Base-by-base conservation (phyloP, 2,329 filamentous ascomycete species). In the Claviceps sp. region DNA sequence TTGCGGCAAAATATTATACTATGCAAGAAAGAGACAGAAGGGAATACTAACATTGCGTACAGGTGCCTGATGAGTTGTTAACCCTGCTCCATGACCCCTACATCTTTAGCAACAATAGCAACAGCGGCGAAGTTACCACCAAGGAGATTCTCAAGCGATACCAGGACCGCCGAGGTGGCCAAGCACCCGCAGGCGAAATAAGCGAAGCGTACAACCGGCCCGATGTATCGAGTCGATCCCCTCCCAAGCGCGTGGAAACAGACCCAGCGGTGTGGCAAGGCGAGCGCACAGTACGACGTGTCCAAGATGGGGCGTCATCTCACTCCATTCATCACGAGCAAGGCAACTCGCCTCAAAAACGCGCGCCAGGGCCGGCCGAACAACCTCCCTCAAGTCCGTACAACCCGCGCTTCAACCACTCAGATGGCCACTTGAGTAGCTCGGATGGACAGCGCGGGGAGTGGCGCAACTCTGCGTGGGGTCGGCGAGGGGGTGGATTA, bases 91-190 rank as follows among this genome's bases (percentile, higher is more conserved):
- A 84, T 63, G 91, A 98, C 66, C 84, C 84, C 4, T 78, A 79
- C 22, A 79, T 95, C 49, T 91, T 94, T 68, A 88, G 84, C 64
- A 85, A 82, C 62, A 84, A 78, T 57, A 88, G 84, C 64, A 85
- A 82, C 62, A 84, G 78, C 56, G 84, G 85, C 46, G 91, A 98
- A 54, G 84, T 96, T 56, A 96, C 91, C 1, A 95, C 90, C 5
- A 98, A 98, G 67, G 93, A 98, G 62, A 97, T 98, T 51, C 76
- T 98, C 49, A 95, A 91, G 66, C 82, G 89, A 52, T 96, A 94
- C 68, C 89, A 89, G 48, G 88, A 95, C 62, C 84, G 93, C 56
- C 69, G 71, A 52, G 73, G 74, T 4, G 30, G 30, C 6, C 71
- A 75, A 44, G 70, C 82, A 70, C 69, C 86, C 72, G 71, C 78